Conservation (phyloP, 1,284 basidiomycete species). For the Melampsora occidentalis region DNA sequence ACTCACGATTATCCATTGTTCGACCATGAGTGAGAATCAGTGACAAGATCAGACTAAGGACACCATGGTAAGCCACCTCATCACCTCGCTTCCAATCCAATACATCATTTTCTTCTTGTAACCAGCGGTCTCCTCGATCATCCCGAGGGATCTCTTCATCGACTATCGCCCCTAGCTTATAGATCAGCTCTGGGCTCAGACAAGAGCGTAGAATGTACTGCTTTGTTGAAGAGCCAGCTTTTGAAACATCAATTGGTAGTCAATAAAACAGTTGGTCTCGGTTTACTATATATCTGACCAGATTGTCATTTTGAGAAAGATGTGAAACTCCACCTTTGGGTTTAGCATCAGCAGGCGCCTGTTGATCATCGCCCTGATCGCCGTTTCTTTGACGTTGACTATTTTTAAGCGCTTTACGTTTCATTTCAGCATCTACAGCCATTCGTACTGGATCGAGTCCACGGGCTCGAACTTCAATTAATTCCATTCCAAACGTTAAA, state of each 20-base stretch:
- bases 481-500: constrained; percentile 38
- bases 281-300: neutral
- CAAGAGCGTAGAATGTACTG: constrained; percentile 37
- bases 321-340: constrained; percentile 12
- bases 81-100: constrained; percentile 40
- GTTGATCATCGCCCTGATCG: neutral
- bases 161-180: constrained; percentile 24
- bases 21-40: constrained; percentile 41
- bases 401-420: constrained; percentile 9
- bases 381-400: constrained; percentile 13
- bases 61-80: constrained; percentile 33
- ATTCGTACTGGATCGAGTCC: constrained; percentile 24
- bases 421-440: constrained; percentile 15
- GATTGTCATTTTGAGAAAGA: no score
- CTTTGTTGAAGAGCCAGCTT: constrained; percentile 16
- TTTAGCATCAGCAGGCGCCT: constrained; percentile 1
- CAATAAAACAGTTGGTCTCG: neutral
- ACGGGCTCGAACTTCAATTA: constrained; percentile 36
- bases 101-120: constrained; percentile 9
- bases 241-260: neutral
- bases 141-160: constrained; percentile 36
- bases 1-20: constrained; percentile 35
- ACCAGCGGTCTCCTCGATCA: constrained; percentile 24
- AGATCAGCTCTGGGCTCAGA: constrained; percentile 18
- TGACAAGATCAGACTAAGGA: constrained; percentile 33